Evolutionary conservation across 345 rosid genomes (phyloP).

Genomic region (Boechera divaricarpa): DNA sequence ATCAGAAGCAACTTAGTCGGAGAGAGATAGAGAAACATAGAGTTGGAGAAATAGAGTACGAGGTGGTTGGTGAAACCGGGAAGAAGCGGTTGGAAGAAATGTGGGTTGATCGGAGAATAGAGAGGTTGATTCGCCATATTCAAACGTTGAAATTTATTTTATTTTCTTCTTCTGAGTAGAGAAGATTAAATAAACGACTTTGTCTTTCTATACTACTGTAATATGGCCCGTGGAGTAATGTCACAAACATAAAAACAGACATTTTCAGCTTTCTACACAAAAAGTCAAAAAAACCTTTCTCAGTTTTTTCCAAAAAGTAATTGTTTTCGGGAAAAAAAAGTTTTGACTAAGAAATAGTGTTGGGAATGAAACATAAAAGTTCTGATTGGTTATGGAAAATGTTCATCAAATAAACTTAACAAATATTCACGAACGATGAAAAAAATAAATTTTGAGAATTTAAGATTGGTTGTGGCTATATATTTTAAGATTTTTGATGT

Average conservation of each 20-base stretch:
- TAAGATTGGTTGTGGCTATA: too few relatives aligned
- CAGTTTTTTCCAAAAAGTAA: background rate
- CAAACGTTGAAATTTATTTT: too few relatives aligned
- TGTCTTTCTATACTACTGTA: too few relatives aligned
- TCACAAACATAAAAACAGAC: too few relatives aligned
- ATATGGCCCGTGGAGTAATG: too few relatives aligned
- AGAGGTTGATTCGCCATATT: slow-evolving; percentile 10
- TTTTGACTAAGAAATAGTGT: background rate
- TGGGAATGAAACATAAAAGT: background rate
- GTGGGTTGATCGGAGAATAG: slow-evolving; percentile 30
- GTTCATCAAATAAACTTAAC: too few relatives aligned
- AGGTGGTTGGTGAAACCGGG: slow-evolving; percentile 30
- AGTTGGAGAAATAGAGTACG: slow-evolving; percentile 7
- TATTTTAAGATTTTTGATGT: too few relatives aligned
- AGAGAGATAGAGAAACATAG: background rate
- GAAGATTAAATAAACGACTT: too few relatives aligned
- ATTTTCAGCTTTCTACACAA: background rate
- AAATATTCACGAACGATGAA: too few relatives aligned
- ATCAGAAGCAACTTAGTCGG: background rate
- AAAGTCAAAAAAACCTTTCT: background rate
- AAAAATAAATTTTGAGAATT: background rate
- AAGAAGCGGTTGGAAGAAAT: slow-evolving; percentile 43
- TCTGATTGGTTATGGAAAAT: background rate
- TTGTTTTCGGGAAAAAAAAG: background rate
- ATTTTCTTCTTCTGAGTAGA: too few relatives aligned